These are phyloP conservation scores for Ambrosia trifida DNA, from an alignment of 129 eudicot genomes.

Conservation along the genomic window DNA sequence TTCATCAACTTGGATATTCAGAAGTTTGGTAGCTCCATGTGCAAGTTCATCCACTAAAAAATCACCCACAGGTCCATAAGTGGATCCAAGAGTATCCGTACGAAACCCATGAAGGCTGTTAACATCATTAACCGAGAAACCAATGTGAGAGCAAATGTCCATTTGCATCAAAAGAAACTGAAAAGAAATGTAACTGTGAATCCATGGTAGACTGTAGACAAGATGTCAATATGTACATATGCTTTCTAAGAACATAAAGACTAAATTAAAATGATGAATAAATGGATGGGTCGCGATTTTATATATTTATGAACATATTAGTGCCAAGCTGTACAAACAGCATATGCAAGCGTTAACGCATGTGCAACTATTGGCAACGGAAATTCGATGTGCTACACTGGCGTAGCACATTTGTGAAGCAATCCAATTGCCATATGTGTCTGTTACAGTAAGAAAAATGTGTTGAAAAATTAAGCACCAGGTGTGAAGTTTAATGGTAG, in stretches of 20 bases:
- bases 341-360: constrained; percentile 17
- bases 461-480: too few species aligned
- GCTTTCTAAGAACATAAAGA: background rate
- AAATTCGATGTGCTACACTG: too few species aligned
- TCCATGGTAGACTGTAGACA: background rate
- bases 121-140: constrained; percentile 35
- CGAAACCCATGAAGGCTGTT: constrained; percentile 33
- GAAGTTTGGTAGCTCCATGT: constrained; percentile 34
- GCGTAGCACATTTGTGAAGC: constrained; percentile 9
- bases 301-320: constrained; percentile 2
- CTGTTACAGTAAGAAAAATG: background rate
- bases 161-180: constrained; percentile 35
- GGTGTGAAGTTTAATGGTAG: too few species aligned
- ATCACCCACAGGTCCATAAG: constrained; percentile 18
- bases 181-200: background rate
- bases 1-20: constrained; percentile 41
- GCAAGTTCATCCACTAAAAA: constrained; percentile 47
- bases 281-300: background rate
- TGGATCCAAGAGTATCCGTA: constrained; percentile 30
- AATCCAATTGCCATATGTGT: constrained; percentile 13
- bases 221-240: background rate
- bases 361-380: background rate
- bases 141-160: constrained; percentile 47
- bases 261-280: background rate
- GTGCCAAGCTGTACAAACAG: constrained; percentile 20